phyloP scores from a whole-genome alignment of 2,329 filamentous ascomycete species.

The Aspergillus brunneoviolaceus region DNA sequence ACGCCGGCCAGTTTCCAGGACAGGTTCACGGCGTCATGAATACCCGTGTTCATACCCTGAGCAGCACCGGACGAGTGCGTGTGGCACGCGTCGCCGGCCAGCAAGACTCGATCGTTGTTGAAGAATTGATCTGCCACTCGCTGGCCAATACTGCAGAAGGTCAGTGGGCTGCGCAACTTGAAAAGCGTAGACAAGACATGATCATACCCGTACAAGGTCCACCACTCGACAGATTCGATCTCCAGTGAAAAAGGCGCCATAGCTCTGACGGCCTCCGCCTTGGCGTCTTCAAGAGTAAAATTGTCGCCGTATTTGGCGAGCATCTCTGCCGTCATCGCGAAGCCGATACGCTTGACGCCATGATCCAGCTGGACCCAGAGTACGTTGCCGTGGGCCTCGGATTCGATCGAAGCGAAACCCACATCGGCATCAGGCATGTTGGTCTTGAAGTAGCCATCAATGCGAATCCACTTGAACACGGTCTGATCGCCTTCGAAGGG shows the following conservation, averaged over 20 bases:
- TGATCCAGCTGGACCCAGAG: slow-evolving; percentile 31
- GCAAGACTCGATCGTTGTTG: no score
- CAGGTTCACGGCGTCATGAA: slow-evolving; percentile 53
- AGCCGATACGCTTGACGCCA: slow-evolving; percentile 21
- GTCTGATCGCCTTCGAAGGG: slow-evolving; percentile 28
- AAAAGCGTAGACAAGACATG: no score
- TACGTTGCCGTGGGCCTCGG: slow-evolving; percentile 27
- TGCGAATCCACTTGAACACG: slow-evolving; percentile 20
- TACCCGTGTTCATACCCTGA: background rate
- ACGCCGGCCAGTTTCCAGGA: slow-evolving; percentile 54
- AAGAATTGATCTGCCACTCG: no score
- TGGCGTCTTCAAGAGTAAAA: no score
- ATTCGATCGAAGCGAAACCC: slow-evolving; percentile 18
- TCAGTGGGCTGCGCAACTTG: no score
- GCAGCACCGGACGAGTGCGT: no score
- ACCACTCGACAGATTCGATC: no score
- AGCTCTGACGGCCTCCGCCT: no score
- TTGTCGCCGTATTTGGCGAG: slow-evolving; percentile 17
- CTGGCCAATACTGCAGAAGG: no score
- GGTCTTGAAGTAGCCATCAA: slow-evolving; percentile 26
- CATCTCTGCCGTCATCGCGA: slow-evolving; percentile 19
- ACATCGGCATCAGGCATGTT: slow-evolving; percentile 26
- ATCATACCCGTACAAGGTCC: no score
- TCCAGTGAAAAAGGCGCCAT: no score
- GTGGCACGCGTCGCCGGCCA: no score